A percentile compares a stretch with the other conserved stretches of the same genome.
phyloP scores from a whole-genome alignment of 2,329 filamentous ascomycete species.

The Calonectria pseudoreteaudii region DNA sequence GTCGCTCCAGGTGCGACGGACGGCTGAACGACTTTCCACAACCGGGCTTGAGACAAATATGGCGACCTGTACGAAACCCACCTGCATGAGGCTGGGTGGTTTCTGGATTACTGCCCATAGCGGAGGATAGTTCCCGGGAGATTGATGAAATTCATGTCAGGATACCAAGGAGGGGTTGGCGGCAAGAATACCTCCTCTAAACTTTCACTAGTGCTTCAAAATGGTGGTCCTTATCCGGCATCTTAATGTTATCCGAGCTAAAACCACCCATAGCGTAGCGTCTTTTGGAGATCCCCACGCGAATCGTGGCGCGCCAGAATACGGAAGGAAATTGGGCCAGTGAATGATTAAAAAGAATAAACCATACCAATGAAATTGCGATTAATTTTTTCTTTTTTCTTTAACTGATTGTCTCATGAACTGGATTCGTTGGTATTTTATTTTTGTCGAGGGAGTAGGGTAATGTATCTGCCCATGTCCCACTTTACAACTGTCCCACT shows the following conservation, averaged over 20 bases:
- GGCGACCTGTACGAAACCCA: neutral
- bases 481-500: neutral
- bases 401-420: neutral
- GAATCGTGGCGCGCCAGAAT: neutral
- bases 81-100: neutral
- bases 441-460: neutral
- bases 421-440: neutral
- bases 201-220: neutral
- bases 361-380: neutral
- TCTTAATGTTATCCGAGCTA: neutral
- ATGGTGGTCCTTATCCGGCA: neutral
- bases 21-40: slow-evolving; percentile 13
- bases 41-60: slow-evolving; percentile 2
- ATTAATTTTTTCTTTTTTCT: neutral
- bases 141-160: neutral
- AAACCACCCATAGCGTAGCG: neutral
- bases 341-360: neutral
- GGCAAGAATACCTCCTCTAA: neutral
- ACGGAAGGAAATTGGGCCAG: neutral
- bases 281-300: neutral
- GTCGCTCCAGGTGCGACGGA: slow-evolving; percentile 5
- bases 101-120: neutral
- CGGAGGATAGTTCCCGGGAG: neutral
- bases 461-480: neutral
- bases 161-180: neutral